phyloP scores from a whole-genome alignment of 108 stramenopile genomes.

The Phaeodactylum tricornutum region DNA sequence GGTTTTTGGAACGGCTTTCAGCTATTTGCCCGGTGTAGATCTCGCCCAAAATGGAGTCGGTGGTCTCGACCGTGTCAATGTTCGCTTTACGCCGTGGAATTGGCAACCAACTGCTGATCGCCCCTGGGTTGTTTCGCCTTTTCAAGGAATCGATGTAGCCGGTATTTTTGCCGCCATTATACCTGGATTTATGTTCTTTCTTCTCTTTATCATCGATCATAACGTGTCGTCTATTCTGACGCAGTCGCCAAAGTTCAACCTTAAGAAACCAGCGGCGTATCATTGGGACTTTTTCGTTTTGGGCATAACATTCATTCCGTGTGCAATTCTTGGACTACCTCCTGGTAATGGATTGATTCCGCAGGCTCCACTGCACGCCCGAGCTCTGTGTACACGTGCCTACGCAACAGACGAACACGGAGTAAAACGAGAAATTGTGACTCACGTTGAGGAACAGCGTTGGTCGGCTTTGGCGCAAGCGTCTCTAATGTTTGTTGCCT shows the following conservation, averaged over 20 bases:
- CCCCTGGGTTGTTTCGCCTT: constrained; percentile 27
- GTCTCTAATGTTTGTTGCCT: constrained; percentile 39
- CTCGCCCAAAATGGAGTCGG: constrained; percentile 8
- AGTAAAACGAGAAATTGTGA: constrained; percentile 30
- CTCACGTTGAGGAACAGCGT: constrained; percentile 35
- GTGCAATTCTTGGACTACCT: constrained; percentile 42
- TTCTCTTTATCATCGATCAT: constrained; percentile 58
- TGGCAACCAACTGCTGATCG: constrained; percentile 42
- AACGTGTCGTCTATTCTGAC: constrained; percentile 41
- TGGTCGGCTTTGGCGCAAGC: constrained; percentile 32
- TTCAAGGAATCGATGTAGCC: constrained; percentile 19
- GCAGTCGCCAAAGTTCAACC: constrained; percentile 36
- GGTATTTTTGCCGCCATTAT: constrained; percentile 43
- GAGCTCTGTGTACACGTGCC: constrained; percentile 27
- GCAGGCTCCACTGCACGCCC: constrained; percentile 47
- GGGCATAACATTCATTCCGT: constrained; percentile 40
- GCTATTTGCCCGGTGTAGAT: constrained; percentile 39
- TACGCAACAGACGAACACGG: constrained; percentile 23
- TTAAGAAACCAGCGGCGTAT: constrained; percentile 41
- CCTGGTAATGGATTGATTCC: constrained; percentile 48
- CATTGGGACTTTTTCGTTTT: constrained; percentile 58
- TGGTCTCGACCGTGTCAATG: constrained; percentile 21
- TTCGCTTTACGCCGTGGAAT: constrained; percentile 29
- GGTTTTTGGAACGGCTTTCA: constrained; percentile 26
- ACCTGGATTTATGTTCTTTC: constrained; percentile 46